Evolutionary conservation across 2,329 filamentous ascomycete species (phyloP), one percentile per base, ranked within the genome.

Genomic region (Cercospora citrullina): DNA sequence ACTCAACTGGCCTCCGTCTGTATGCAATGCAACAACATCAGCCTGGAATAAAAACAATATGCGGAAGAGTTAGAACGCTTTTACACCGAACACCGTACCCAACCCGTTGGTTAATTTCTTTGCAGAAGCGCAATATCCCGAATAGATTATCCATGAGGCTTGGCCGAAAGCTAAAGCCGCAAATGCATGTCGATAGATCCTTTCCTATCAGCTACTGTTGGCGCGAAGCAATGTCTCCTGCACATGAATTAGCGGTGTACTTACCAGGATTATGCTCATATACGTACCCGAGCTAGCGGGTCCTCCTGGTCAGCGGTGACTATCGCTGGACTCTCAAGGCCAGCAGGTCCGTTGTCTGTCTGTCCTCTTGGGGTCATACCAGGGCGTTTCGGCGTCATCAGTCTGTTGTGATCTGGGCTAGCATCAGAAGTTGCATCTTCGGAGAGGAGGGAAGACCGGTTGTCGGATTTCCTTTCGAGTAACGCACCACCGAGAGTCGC

Each of bases 401-500:
- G 69, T 67, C 72, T 71, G 68, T 69, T 74, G 68, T 72, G 68
- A 70, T 74, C 72, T 72, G 71, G 69, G 60, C 64, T 69, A 60
- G 45, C 65, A 72, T 72, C 68, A 72, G 72, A 71, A 72, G 67
- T 69, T 62, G 68, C 48, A 60, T 67, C 65, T 60, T 77, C 73
- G n/a, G 72, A 73, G 45, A 65, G 64, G 60, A 75, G 66, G 58
- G 64, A 60, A 45, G 72, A 68, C 60, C 75, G 72, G 61, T 69
- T 71, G 70, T 76, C 77, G 85, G 78, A 87, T 75, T 90, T 90
- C 80, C 93, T 91, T 78, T 95, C 92, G 63, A 94, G 86, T 63
- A 96, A 84, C 61, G 90, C 90, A 57, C 92, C 91, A 67, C 94
- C 93, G 36, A 98, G 89, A 4, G 95, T 97, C 12, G 93, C 94